Base-by-base conservation (phyloP, 2,329 filamentous ascomycete genomes). In the Plenodomus tracheiphilus region DNA sequence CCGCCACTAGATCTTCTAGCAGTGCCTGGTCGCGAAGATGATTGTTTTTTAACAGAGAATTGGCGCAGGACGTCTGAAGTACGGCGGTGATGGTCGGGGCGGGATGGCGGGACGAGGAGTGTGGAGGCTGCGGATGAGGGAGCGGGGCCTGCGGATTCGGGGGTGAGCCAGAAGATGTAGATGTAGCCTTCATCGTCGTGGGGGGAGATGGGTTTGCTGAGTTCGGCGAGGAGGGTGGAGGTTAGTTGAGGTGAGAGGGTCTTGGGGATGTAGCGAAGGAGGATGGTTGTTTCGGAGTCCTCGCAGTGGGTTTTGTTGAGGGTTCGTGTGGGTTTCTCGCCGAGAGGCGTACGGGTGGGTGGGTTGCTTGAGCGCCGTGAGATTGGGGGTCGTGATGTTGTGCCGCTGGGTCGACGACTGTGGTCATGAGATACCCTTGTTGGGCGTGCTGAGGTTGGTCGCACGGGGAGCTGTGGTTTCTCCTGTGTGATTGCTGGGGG, bases 131-230 rank as follows among this genome's bases (percentile, higher is more conserved):
- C 59, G 5, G 64, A 54, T 84, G 85, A 30, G 78, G 80, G 75
- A 0, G 81, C 71, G 0, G 79, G 69, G 7, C 83, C 74, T 2
- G 79, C 81, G 30, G 82, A 78, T 25, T 91, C 85, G 9, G 68
- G 57, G 0, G 91, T 97, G 18, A 97, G 81, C 91, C 93, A 97
- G 79, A 97, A 99, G 73, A 99, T 96, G 80, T 99, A 99, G 59
- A 99, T 97, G 75, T 94, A 99, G 32, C 94, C 94, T 41, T 68
- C 67, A 60, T 95, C 89, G 58, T 94, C 89, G 45, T 81, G 77
- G 18, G 83, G 77, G 0, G 90, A 91, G 39, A 92, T 82, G 1
- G 79, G 91, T 77, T 82, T 94, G 68, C 73, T 83, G 9, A 97
- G 79, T 71, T 97, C 92, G 2, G 86, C 78, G 51, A 93, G 81